These are phyloP conservation scores for Phytophthora syringae DNA, from an alignment of 352 stramenopile genomes.

Conservation along the genomic window DNA sequence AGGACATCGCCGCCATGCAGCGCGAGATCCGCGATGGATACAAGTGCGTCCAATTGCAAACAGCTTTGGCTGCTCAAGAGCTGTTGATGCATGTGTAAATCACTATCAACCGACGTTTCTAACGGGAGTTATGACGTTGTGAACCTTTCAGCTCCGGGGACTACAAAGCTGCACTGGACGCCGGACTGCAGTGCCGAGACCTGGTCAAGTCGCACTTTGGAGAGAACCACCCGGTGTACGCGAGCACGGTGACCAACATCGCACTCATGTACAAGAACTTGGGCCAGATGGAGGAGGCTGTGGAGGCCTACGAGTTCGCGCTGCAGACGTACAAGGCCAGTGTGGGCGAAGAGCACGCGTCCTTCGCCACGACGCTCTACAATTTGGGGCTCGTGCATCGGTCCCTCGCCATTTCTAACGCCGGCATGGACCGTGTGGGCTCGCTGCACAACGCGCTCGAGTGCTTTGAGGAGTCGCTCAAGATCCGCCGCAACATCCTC, in stretches of 20 bases:
- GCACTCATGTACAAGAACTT: constrained; percentile 90
- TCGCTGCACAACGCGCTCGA: constrained; percentile 73
- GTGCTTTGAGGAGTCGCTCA: constrained; percentile 82
- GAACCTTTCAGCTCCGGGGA: constrained; percentile 51
- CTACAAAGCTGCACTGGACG: constrained; percentile 70
- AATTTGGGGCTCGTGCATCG: constrained; percentile 84
- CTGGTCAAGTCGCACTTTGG: constrained; percentile 78
- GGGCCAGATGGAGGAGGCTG: constrained; percentile 73
- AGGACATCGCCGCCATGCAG: constrained; percentile 84
- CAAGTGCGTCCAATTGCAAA: constrained; percentile 53
- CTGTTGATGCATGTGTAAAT: constrained; percentile 6
- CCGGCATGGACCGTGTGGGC: constrained; percentile 74
- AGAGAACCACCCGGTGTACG: constrained; percentile 80
- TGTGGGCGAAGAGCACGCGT: constrained; percentile 83
- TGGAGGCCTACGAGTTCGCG: constrained; percentile 84
- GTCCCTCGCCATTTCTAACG: constrained; percentile 54
- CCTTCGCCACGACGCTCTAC: constrained; percentile 84
- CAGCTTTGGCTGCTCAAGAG: neutral
- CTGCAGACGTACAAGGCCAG: constrained; percentile 83
- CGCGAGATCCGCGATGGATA: constrained; percentile 85
- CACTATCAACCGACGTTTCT: constrained; percentile 5
- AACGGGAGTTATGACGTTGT: constrained; percentile 34
- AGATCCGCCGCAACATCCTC: constrained; percentile 72
- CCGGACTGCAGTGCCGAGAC: constrained; percentile 73
- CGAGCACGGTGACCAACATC: constrained; percentile 88